Evolutionary conservation across 1,139 yeast genomes (phyloP), one percentile per base, ranked within the genome.

Genomic region (Entelexis sorbosivorans): DNA sequence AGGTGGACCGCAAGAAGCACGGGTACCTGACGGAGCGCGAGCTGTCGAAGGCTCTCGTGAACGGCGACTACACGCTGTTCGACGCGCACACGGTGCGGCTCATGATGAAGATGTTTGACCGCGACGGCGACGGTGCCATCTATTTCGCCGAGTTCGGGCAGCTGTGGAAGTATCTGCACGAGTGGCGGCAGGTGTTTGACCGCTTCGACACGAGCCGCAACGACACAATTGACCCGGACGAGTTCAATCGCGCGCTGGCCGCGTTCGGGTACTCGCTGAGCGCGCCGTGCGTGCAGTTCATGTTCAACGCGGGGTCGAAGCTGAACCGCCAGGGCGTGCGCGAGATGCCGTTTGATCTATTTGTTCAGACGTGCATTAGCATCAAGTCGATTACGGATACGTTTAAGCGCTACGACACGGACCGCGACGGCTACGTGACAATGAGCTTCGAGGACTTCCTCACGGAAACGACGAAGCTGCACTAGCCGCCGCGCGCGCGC

Each of bases 291-390:
- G 81, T 80, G 17, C 70, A 78, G 52, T 79, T 76, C 62, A 68
- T 82, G 52, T 82, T 81, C 62, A 78, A 73, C 56, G 76, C 74
- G 54, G 82, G 81, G 62, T 74, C 82, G 36, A 66, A 73, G 60
- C 59, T 64, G 55, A 62, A 69, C 62, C 58, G 70, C 54, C 59
- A 65, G 38, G 74, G 73, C 47, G 64, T 76, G 57, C 81, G 80
- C 22, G 81, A 77, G 57, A 71, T 86, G 64, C 80, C 83, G 56
- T 87, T 86, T 65, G 95, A 87, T 66, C 75, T 80, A 64, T 86
- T 86, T 66, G 88, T 86, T 43, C 95, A 86, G 63, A 74, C 85
- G 52, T 73, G 87, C 59, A 84, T 85, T 33, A 82, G 85, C 73
- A 70, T 86, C 60, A 74, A 87, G 64, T 77, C 85, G 57, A 74